These are phyloP conservation scores for Ophiosphaerella herpotricha DNA, from an alignment of 2,329 filamentous ascomycete genomes.

Conservation along the genomic window DNA sequence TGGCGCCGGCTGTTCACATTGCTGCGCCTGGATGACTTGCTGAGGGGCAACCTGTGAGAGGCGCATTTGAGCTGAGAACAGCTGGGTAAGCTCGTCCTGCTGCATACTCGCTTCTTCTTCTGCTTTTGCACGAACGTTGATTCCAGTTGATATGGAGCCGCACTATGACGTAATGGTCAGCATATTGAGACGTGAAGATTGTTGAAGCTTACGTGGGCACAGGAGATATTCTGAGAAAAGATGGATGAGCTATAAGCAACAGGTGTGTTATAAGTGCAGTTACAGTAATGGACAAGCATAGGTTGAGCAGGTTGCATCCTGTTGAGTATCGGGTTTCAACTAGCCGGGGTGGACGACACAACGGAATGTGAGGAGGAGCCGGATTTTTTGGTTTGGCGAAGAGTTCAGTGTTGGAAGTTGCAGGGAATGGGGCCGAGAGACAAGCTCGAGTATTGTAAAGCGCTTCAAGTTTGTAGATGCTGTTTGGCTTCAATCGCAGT, in stretches of 20 bases:
- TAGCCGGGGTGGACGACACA: constrained; percentile 9
- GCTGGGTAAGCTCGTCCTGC: constrained; percentile 79
- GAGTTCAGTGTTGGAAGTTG: background rate
- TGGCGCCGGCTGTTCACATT: constrained; percentile 15
- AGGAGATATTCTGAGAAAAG: constrained; percentile 51
- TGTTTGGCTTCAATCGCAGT: constrained; percentile 14
- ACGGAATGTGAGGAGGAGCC: background rate
- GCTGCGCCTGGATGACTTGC: constrained; percentile 49
- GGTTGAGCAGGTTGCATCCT: constrained; percentile 48
- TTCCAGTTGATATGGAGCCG: constrained; percentile 47
- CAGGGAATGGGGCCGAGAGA: constrained; percentile 9
- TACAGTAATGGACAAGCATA: constrained; percentile 46
- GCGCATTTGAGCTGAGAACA: constrained; percentile 78
- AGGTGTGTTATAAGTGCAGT: constrained; percentile 46
- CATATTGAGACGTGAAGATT: constrained; percentile 13
- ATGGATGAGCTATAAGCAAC: constrained; percentile 49
- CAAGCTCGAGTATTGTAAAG: constrained; percentile 7
- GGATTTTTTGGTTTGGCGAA: background rate
- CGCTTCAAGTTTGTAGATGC: constrained; percentile 18
- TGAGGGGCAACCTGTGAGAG: constrained; percentile 52
- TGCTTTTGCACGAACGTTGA: constrained; percentile 47
- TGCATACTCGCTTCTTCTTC: constrained; percentile 55
- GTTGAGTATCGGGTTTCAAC: constrained; percentile 18
- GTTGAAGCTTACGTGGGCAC: constrained; percentile 52
- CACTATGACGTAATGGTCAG: constrained; percentile 51